A percentile compares a stretch with the other conserved stretches of the same genome.
Conservation (phyloP, 2,329 filamentous ascomycete genomes). For the Claviceps sp. region DNA sequence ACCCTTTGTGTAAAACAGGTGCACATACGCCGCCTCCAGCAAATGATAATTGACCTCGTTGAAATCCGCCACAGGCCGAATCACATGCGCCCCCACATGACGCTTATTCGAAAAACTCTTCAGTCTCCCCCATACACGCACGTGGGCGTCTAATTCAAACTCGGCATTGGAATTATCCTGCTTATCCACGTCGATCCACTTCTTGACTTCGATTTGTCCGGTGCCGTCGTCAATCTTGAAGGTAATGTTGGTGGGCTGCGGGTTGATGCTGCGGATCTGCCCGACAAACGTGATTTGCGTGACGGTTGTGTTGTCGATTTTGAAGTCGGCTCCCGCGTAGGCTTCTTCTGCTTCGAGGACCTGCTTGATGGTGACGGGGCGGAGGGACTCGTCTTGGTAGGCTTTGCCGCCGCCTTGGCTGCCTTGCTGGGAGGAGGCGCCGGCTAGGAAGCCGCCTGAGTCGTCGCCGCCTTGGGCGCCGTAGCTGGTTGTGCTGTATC, state of each 20-base stretch:
- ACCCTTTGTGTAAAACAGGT: conserved; percentile 70
- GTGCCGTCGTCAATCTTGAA: conserved; percentile 95
- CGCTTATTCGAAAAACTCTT: conserved; percentile 76
- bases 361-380: conserved; percentile 93
- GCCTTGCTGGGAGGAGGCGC: conserved; percentile 45
- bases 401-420: conserved; percentile 40
- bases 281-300: conserved; percentile 71
- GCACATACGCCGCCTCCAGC: conserved; percentile 78
- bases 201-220: conserved; percentile 79
- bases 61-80: conserved; percentile 68
- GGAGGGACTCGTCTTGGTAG: conserved; percentile 72
- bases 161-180: conserved; percentile 32
- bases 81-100: conserved; percentile 66
- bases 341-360: conserved; percentile 69
- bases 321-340: conserved; percentile 61
- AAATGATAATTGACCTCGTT: conserved; percentile 92
- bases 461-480: conserved; percentile 44
- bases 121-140: conserved; percentile 73
- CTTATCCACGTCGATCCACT: conserved; percentile 61
- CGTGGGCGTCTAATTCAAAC: conserved; percentile 63
- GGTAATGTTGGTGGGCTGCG: conserved; percentile 82
- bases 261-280: conserved; percentile 75
- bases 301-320: conserved; percentile 64
- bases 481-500: conserved; percentile 32
- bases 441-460: conserved; percentile 47